These are phyloP conservation scores for Heliamphora exappendiculata DNA, from an alignment of 148 eudicot species.

Conservation along the genomic window DNA sequence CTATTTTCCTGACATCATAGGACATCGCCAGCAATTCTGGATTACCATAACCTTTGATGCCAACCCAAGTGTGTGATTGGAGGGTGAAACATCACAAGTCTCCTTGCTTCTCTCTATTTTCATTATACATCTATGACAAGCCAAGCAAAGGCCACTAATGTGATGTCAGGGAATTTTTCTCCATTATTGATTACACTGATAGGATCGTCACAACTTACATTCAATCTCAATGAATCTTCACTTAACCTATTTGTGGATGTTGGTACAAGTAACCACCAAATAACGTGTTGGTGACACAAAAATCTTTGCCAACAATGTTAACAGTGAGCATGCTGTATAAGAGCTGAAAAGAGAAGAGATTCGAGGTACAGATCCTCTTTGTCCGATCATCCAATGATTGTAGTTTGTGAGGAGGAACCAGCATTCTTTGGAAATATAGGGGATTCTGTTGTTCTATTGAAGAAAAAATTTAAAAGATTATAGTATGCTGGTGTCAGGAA, in stretches of 20 bases:
- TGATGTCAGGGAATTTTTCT: not conserved
- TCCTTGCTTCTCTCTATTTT: not conserved
- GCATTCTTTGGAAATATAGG: too few species aligned
- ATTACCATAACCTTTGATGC: not conserved
- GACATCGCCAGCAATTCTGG: not conserved
- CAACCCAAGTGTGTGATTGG: not conserved
- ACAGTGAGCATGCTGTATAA: not conserved
- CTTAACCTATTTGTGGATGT: not conserved
- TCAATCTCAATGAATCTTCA: not conserved
- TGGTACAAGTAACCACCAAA: not conserved
- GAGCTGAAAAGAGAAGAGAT: not conserved
- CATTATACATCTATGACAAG: too few species aligned
- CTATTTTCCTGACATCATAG: too few species aligned
- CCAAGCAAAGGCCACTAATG: not conserved
- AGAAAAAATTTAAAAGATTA: not conserved
- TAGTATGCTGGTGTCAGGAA: not conserved
- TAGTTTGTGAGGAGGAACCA: too few species aligned
- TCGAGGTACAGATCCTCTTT: too few species aligned
- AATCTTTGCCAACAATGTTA: not conserved
- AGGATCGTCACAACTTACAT: not conserved
- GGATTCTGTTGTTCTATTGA: too few species aligned
- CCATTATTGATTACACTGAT: too few species aligned
- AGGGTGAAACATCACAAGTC: not conserved
- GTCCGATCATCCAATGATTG: too few species aligned
- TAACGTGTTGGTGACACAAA: not conserved